Percentiles rank a stretch among this genome's conserved stretches.
phyloP scores from a whole-genome alignment of 208 protist genomes.

The Leishmania major region DNA sequence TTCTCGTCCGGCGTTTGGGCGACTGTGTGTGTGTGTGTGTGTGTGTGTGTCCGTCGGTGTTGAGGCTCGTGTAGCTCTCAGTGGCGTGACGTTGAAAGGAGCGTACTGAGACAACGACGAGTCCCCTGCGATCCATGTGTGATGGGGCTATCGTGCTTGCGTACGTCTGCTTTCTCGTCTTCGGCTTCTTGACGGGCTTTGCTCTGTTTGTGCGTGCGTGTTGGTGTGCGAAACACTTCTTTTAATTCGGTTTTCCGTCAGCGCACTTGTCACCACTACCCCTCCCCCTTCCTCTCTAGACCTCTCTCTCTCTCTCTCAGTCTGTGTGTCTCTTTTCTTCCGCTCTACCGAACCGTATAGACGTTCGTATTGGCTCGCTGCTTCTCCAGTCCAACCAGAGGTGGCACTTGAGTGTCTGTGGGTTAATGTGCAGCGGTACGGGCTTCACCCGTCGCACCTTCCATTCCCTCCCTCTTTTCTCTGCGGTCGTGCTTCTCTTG shows the following conservation, averaged over 20 bases:
- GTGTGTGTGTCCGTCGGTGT: not conserved
- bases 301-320: too few species aligned
- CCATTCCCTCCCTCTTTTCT: not conserved
- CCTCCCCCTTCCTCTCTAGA: not conserved
- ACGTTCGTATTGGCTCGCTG: not conserved
- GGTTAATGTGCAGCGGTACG: not conserved
- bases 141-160: not conserved
- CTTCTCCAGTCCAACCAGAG: not conserved
- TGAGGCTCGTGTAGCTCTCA: not conserved
- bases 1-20: not conserved
- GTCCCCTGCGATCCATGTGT: not conserved
- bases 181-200: not conserved
- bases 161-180: not conserved
- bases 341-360: not conserved
- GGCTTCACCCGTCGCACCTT: not conserved
- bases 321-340: too few species aligned
- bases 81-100: not conserved
- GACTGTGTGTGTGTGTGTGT: not conserved
- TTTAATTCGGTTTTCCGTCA: not conserved
- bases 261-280: not conserved
- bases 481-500: not conserved
- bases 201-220: not conserved
- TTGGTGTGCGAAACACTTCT: not conserved
- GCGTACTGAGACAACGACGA: not conserved
- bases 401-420: not conserved